Percentiles rank a stretch among this genome's conserved stretches.
Evolutionary conservation across 1,284 basidiomycete genomes (phyloP).

Genomic region (Rhodotorula sp.): DNA sequence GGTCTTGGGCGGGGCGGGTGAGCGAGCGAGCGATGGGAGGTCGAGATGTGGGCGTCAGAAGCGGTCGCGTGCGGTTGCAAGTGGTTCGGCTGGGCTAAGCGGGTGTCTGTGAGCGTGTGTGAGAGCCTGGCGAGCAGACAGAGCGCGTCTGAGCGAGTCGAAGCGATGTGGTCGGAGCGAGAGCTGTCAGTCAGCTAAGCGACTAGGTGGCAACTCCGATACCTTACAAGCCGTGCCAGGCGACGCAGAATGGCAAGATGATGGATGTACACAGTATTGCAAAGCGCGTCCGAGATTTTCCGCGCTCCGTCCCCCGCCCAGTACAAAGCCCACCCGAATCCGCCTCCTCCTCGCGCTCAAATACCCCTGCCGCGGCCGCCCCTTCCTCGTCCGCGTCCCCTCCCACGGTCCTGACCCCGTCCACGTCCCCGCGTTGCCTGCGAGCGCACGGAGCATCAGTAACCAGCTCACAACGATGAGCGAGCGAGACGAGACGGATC

Average conservation of each 20-base stretch:
- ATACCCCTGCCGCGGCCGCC: constrained; percentile 22
- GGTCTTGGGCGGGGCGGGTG: background rate
- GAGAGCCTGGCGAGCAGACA: too few relatives aligned
- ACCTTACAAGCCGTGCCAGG: too few relatives aligned
- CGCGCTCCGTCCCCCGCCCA: too few relatives aligned
- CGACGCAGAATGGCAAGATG: too few relatives aligned
- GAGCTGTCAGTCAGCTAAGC: too few relatives aligned
- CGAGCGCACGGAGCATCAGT: background rate
- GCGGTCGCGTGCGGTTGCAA: background rate
- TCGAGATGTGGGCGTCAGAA: background rate
- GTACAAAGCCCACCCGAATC: too few relatives aligned
- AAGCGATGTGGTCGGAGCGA: too few relatives aligned
- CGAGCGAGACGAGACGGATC: background rate
- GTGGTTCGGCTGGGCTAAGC: background rate
- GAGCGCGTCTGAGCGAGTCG: too few relatives aligned
- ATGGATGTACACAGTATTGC: too few relatives aligned
- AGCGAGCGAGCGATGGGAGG: background rate
- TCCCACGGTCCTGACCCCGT: constrained; percentile 16
- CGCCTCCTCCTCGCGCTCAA: background rate
- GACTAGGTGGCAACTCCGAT: too few relatives aligned
- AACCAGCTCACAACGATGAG: background rate
- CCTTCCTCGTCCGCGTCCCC: constrained; percentile 27
- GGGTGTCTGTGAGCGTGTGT: background rate
- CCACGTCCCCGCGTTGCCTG: constrained; percentile 4
- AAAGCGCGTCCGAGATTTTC: too few relatives aligned